Percentiles rank a stretch among this genome's conserved stretches.
These are phyloP conservation scores for Syzygium oleosum DNA, from an alignment of 345 rosid genomes.

Conservation along the genomic window DNA sequence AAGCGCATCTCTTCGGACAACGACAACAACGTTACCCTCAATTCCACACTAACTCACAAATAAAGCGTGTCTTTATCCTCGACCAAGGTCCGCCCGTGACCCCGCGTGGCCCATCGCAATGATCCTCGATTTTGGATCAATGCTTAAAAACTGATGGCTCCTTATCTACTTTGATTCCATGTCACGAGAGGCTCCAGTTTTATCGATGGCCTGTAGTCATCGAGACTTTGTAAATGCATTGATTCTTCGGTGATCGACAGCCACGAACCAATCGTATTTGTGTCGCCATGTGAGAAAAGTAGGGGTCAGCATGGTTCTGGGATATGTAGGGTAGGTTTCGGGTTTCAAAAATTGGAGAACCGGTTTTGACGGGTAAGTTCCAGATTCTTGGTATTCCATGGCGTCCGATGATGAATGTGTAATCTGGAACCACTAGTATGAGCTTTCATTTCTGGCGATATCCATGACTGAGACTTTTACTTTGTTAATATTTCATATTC, in stretches of 20 bases:
- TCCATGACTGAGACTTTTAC: no score
- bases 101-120: not conserved
- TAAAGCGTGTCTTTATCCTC: not conserved
- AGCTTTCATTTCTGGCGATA: no score
- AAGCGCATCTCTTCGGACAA: not conserved
- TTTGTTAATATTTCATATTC: no score
- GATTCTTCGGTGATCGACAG: not conserved
- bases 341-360: no score
- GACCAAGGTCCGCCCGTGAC: not conserved
- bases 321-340: no score
- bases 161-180: not conserved
- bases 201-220: not conserved
- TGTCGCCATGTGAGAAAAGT: not conserved
- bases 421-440: no score
- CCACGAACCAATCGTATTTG: not conserved
- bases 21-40: not conserved
- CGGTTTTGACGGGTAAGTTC: no score
- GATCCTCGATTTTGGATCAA: not conserved
- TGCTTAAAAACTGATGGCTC: not conserved
- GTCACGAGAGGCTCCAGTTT: not conserved
- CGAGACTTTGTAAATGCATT: not conserved
- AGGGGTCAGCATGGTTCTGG: no score
- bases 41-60: not conserved
- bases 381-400: no score
- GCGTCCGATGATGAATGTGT: no score